Evolutionary conservation across 148 eudicot species (phyloP).

Genomic region (Fagopyrum tataricum): DNA sequence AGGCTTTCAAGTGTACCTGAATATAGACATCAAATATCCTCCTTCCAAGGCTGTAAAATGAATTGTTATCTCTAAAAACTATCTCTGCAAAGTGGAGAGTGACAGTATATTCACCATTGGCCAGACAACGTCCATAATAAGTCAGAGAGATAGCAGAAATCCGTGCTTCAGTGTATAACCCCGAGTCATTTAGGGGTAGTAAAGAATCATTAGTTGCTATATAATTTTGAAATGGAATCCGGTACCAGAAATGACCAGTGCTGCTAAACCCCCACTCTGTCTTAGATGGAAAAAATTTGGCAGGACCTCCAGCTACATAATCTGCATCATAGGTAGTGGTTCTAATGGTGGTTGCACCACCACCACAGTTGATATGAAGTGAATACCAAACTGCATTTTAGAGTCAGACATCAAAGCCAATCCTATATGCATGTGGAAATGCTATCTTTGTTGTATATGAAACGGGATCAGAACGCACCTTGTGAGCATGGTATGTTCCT

Average conservation of each 20-base stretch:
- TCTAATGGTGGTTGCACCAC: constrained; percentile 26
- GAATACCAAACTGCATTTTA: constrained; percentile 33
- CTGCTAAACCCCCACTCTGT: constrained; percentile 56
- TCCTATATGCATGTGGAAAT: neutral
- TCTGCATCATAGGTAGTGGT: constrained; percentile 38
- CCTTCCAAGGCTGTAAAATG: constrained; percentile 54
- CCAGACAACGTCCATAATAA: constrained; percentile 62
- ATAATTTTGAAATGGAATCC: constrained; percentile 9
- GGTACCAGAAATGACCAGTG: constrained; percentile 41
- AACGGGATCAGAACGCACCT: constrained; percentile 21
- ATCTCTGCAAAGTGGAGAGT: constrained; percentile 59
- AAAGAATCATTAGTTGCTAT: constrained; percentile 20
- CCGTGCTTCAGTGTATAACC: constrained; percentile 43
- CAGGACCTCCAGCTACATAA: constrained; percentile 31
- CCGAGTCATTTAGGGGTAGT: constrained; percentile 24
- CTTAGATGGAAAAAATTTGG: constrained; percentile 25
- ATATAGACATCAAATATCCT: constrained; percentile 62
- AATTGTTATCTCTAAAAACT: constrained; percentile 28
- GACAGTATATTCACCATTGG: constrained; percentile 55
- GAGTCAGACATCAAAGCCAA: neutral
- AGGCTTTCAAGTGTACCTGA: constrained; percentile 34
- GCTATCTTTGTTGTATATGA: neutral
- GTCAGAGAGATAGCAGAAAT: constrained; percentile 59
- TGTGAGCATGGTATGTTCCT: constrained; percentile 22
- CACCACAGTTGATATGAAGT: constrained; percentile 61